Base-by-base conservation (phyloP, 345 rosid species). In the Viola odorata region DNA sequence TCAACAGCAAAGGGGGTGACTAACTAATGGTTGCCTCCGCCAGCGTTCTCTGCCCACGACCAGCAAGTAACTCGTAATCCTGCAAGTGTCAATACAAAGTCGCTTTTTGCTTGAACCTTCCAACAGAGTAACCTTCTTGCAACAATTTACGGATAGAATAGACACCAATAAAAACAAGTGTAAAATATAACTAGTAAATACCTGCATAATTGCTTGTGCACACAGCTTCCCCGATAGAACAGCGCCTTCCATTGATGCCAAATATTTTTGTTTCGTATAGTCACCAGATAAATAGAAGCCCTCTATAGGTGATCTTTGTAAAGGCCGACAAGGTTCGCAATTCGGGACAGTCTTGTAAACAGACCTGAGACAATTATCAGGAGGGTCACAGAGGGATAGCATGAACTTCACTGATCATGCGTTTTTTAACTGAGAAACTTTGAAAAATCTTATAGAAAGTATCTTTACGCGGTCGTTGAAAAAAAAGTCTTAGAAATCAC, bases 201-300 rank as follows among this genome's bases (percentile, higher is more conserved):
- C 97, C 97, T 94, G 85, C 23, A 83, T 70, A 63, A 94, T 84
- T 55, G 91, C 82, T 73, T 87, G 86, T 14, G 95, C 88, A 74
- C 97, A 87, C 71, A 87, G 65, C 87, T 94, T 94, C 57, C 99
- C 97, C 0, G 96, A 94, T 60, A 94, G 89, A 57, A 94, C 84
- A 10, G 96, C 99, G 4, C 97, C 99, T 78, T 94, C 97, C 96
- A 94, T 94, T 15, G 97, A 94, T 72, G 99, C 96, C 77, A 94
- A 66, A 77, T 94, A 94, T 78, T 94, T 94, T 64, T 89, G 97
- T 73, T 89, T 89, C 45, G 99, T 94, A 77, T 90, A 90, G 55
- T 94, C 97, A 58, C 97, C 97, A 45, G 97, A 87, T 71, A 86
- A 69, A 77, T 94, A 94, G 78, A 89, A 94, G 32, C 96, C 96